phyloP scores from a whole-genome alignment of 352 stramenopile genomes.

The Phytophthora quininea region DNA sequence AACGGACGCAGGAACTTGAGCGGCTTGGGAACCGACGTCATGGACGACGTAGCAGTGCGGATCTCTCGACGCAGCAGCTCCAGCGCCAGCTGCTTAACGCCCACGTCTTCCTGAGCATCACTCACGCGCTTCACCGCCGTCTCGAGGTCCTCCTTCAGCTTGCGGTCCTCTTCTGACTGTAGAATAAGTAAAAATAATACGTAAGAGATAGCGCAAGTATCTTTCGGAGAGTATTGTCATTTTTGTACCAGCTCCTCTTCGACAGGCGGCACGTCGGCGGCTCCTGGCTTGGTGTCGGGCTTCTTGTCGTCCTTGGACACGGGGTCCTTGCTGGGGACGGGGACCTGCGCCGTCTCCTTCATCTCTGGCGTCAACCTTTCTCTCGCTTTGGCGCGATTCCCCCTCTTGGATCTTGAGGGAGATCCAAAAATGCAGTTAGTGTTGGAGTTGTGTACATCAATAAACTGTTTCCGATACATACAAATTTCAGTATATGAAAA shows the following conservation, averaged over 20 bases:
- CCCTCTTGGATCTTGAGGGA: constrained; percentile 24
- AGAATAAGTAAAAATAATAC: neutral
- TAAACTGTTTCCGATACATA: neutral
- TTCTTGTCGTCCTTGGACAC: constrained; percentile 29
- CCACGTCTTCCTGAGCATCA: constrained; percentile 61
- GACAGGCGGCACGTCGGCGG: constrained; percentile 32
- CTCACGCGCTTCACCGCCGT: constrained; percentile 83
- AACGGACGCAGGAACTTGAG: constrained; percentile 99
- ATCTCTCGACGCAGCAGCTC: constrained; percentile 98
- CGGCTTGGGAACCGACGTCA: constrained; percentile 99
- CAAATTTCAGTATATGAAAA: neutral
- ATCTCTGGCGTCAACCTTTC: constrained; percentile 46
- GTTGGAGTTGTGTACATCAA: neutral
- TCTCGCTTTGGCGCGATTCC: constrained; percentile 14
- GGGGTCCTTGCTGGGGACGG: constrained; percentile 66
- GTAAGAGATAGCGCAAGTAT: neutral
- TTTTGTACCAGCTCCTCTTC: constrained; percentile 75
- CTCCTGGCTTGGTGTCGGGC: constrained; percentile 37
- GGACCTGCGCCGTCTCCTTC: constrained; percentile 73
- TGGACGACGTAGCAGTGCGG: constrained; percentile 95
- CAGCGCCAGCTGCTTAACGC: constrained; percentile 90
- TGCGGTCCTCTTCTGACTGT: constrained; percentile 91
- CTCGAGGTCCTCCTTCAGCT: constrained; percentile 94
- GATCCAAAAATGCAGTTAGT: neutral
- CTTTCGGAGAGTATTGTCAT: neutral